phyloP scores from a whole-genome alignment of 2,329 filamentous ascomycete species.

The Aspergillus ustus region DNA sequence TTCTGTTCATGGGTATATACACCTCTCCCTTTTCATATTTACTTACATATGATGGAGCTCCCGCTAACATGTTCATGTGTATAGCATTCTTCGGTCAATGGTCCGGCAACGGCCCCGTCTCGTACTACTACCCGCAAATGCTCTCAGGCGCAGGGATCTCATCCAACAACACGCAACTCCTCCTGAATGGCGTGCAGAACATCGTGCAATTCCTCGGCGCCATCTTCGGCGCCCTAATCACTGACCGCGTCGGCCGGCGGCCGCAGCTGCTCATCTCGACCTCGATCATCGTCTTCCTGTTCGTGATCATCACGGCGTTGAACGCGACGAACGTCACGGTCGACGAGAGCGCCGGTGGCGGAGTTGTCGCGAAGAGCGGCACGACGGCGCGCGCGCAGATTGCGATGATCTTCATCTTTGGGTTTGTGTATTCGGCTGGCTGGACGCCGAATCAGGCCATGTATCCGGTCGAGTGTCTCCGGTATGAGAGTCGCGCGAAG shows the following conservation, averaged over 20 bases:
- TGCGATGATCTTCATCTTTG: slow-evolving; percentile 63
- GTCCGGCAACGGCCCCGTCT: slow-evolving; percentile 36
- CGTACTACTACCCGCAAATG: slow-evolving; percentile 50
- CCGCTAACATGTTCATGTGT: neutral
- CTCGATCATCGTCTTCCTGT: slow-evolving; percentile 49
- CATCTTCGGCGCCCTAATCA: slow-evolving; percentile 51
- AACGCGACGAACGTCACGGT: slow-evolving; percentile 49
- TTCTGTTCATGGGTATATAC: slow-evolving; percentile 48
- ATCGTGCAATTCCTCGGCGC: slow-evolving; percentile 50
- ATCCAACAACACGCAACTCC: slow-evolving; percentile 41
- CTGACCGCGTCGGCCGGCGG: slow-evolving; percentile 53
- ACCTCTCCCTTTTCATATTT: neutral
- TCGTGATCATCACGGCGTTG: slow-evolving; percentile 57
- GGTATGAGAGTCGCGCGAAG: slow-evolving; percentile 61
- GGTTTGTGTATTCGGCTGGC: slow-evolving; percentile 57
- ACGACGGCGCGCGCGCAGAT: slow-evolving; percentile 53
- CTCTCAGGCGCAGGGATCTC: slow-evolving; percentile 48
- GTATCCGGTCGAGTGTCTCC: slow-evolving; percentile 61
- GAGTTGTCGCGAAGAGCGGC: slow-evolving; percentile 35
- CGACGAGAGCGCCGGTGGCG: slow-evolving; percentile 28
- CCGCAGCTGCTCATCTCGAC: slow-evolving; percentile 57
- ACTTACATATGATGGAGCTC: neutral
- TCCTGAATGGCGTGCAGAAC: slow-evolving; percentile 52
- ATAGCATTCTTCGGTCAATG: slow-evolving; percentile 40
- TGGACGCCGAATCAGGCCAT: slow-evolving; percentile 54